Percentiles rank a stretch among this genome's conserved stretches.
phyloP scores from a whole-genome alignment of 2,329 filamentous ascomycete species.

The Diaporthe citri region DNA sequence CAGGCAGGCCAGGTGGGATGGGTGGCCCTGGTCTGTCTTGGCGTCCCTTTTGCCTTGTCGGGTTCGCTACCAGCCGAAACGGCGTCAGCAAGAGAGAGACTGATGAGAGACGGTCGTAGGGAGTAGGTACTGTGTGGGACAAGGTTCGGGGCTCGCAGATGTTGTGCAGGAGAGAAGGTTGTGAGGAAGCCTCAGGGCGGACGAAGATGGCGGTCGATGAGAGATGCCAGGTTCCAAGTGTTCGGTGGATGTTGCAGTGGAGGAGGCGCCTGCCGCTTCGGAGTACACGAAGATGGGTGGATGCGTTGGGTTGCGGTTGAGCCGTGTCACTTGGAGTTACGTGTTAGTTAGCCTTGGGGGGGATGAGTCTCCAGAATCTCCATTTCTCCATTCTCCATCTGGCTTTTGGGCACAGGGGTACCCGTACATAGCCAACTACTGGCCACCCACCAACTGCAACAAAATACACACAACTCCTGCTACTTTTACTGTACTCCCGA shows the following conservation, averaged over 20 bases:
- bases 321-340: conserved; percentile 36
- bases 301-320: conserved; percentile 28
- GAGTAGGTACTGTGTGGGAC: conserved; percentile 26
- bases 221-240: conserved; percentile 28
- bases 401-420: conserved; percentile 17
- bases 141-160: conserved; percentile 29
- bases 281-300: conserved; percentile 33
- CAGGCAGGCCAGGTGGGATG: conserved; percentile 16
- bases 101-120: not conserved
- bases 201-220: conserved; percentile 32
- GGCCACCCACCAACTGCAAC: not conserved
- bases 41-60: conserved; percentile 31
- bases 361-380: conserved; percentile 14
- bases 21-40: conserved; percentile 27
- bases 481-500: not conserved
- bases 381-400: conserved; percentile 23
- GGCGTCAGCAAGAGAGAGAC: conserved; percentile 16
- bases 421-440: not conserved
- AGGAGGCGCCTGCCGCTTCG: conserved; percentile 24
- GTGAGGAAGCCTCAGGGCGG: conserved; percentile 3
- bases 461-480: not conserved
- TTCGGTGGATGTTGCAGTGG: conserved; percentile 21
- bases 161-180: conserved; percentile 29
- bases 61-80: conserved; percentile 29
- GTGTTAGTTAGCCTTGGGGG: conserved; percentile 29